Percentiles rank a stretch among this genome's conserved stretches.
These are phyloP conservation scores for Amaranthus tricolor DNA, from an alignment of 179 eudicot species.

Conservation along the genomic window DNA sequence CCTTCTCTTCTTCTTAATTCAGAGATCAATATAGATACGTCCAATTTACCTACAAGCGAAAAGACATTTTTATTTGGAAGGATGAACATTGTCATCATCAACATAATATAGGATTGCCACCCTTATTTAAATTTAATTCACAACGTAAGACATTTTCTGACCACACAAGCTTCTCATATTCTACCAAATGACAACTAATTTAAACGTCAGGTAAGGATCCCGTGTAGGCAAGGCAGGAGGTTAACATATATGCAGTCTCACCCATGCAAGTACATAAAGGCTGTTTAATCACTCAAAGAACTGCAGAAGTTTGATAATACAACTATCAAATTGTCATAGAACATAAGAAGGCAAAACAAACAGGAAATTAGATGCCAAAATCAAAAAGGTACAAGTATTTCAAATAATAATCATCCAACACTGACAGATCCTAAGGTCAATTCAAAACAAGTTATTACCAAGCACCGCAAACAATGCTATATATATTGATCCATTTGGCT, in stretches of 20 bases:
- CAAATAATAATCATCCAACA: neutral
- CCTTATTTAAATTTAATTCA: slow-evolving; percentile 18
- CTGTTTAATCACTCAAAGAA: neutral
- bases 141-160: neutral
- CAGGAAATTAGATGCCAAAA: neutral
- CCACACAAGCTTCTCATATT: slow-evolving; percentile 6
- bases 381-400: neutral
- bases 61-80: slow-evolving; percentile 80
- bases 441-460: neutral
- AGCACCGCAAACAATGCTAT: neutral
- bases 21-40: slow-evolving; percentile 93
- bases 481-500: slow-evolving; percentile 12
- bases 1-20: slow-evolving; percentile 95
- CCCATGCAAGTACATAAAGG: neutral
- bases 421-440: neutral
- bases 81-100: slow-evolving; percentile 66
- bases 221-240: neutral
- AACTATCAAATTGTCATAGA: neutral
- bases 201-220: neutral
- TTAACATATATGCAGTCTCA: too few relatives aligned
- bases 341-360: neutral
- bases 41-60: slow-evolving; percentile 97
- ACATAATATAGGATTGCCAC: slow-evolving; percentile 28
- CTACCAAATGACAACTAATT: neutral
- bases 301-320: neutral